These are phyloP conservation scores for Solanum clarkiae DNA, from an alignment of 257 asterid genomes.

Conservation along the genomic window DNA sequence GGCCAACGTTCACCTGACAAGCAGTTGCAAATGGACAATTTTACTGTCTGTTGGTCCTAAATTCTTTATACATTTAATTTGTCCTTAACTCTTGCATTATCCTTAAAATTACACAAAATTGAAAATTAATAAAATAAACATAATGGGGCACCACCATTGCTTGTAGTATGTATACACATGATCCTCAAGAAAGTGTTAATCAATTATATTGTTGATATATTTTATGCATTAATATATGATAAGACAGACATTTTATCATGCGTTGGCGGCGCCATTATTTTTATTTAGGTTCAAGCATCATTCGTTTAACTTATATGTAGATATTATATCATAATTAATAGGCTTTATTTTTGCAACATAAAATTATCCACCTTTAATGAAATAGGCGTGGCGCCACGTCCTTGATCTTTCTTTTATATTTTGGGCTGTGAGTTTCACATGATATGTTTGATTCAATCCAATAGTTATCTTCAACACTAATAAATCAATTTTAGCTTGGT, in stretches of 20 bases:
- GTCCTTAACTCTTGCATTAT: background rate
- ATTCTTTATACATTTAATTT: background rate
- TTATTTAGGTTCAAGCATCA: background rate
- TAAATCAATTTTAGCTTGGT: background rate
- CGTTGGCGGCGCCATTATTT: constrained; percentile 5
- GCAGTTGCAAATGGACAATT: background rate
- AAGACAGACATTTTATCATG: constrained; percentile 4
- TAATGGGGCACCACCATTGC: background rate
- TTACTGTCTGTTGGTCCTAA: background rate
- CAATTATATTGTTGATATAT: background rate
- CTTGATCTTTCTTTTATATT: background rate
- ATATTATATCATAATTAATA: no score
- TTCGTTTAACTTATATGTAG: background rate
- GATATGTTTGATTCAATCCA: background rate
- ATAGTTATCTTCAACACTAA: background rate
- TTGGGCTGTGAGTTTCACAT: background rate
- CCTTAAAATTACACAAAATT: background rate
- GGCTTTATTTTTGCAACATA: background rate
- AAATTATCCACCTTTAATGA: background rate
- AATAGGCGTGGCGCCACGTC: background rate
- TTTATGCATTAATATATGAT: background rate
- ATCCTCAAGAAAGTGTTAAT: background rate
- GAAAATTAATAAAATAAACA: background rate
- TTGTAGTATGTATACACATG: background rate
- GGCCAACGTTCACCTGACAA: background rate